Percentiles rank a stretch among this genome's conserved stretches.
Evolutionary conservation across 1,139 yeast species (phyloP).

Genomic region (Candida tropicalis): DNA sequence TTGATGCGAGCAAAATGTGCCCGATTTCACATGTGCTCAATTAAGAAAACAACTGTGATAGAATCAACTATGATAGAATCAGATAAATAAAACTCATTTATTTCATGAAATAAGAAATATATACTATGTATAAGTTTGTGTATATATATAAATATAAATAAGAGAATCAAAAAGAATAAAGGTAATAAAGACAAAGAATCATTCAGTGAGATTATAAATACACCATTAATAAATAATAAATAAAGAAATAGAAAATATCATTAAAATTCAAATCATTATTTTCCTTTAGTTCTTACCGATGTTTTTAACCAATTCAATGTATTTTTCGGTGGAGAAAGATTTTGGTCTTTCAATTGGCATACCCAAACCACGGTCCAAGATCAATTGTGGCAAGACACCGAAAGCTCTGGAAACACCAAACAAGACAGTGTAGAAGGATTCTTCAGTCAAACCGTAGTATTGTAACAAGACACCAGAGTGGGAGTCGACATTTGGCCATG

Average conservation of each 20-base stretch:
- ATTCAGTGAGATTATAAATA: conserved; percentile 3
- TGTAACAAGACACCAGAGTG: conserved; percentile 97
- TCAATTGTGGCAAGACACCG: conserved; percentile 96
- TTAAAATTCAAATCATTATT: neutral
- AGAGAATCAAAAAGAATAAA: neutral
- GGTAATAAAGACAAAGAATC: too few relatives aligned
- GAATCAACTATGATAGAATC: too few relatives aligned
- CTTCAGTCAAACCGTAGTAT: conserved; percentile 95
- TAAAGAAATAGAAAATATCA: neutral
- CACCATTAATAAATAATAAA: conserved; percentile 5
- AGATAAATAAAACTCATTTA: neutral
- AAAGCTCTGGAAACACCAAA: conserved; percentile 98
- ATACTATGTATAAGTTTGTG: conserved; percentile 3
- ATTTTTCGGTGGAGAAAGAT: conserved; percentile 80
- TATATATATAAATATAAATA: conserved; percentile 1
- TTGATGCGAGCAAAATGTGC: too few relatives aligned
- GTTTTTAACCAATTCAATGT: conserved; percentile 62
- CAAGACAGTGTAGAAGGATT: conserved; percentile 94
- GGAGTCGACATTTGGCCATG: conserved; percentile 98
- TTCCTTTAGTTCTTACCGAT: conserved; percentile 21
- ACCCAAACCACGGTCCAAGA: conserved; percentile 95
- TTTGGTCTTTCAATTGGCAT: conserved; percentile 97
- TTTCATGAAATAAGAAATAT: neutral
- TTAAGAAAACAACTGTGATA: too few relatives aligned
- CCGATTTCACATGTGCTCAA: too few relatives aligned